phyloP scores from a whole-genome alignment of 2,329 filamentous ascomycete genomes.

The Xylariaceae sp. region DNA sequence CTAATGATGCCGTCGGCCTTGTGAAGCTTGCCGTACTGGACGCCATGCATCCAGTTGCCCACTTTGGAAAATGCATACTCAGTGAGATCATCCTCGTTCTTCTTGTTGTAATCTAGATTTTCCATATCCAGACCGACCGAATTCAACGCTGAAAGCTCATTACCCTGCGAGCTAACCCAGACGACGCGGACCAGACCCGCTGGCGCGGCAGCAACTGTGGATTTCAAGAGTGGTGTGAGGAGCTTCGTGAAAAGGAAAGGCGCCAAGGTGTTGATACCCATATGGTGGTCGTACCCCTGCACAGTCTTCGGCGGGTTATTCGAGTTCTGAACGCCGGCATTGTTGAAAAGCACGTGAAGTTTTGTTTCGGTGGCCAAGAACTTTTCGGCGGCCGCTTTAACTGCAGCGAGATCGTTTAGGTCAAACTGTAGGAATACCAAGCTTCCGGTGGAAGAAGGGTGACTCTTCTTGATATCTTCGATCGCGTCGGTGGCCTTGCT shows the following conservation, averaged over 20 bases:
- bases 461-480: conserved; percentile 25
- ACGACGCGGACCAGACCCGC: conserved; percentile 20
- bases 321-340: conserved; percentile 35
- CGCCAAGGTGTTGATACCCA: conserved; percentile 26
- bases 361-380: conserved; percentile 34
- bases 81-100: conserved; percentile 12
- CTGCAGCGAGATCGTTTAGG: conserved; percentile 36
- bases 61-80: conserved; percentile 18
- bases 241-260: conserved; percentile 27
- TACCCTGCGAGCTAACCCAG: conserved; percentile 23
- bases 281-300: conserved; percentile 28
- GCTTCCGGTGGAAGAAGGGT: conserved; percentile 28
- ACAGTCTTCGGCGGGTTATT: conserved; percentile 26
- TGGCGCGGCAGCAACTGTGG: conserved; percentile 19
- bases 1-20: conserved; percentile 22
- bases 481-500: conserved; percentile 3
- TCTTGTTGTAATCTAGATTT: conserved; percentile 22
- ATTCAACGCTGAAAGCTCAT: conserved; percentile 14
- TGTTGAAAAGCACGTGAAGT: conserved; percentile 39
- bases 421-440: conserved; percentile 36
- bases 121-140: conserved; percentile 16
- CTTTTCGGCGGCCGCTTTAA: conserved; percentile 33
- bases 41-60: conserved; percentile 21
- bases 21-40: conserved; percentile 24
- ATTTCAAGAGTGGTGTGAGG: conserved; percentile 20